Percentiles rank a stretch among this genome's conserved stretches.
Conservation (phyloP, 768 basidiomycete species). For the Pisolithus albus region DNA sequence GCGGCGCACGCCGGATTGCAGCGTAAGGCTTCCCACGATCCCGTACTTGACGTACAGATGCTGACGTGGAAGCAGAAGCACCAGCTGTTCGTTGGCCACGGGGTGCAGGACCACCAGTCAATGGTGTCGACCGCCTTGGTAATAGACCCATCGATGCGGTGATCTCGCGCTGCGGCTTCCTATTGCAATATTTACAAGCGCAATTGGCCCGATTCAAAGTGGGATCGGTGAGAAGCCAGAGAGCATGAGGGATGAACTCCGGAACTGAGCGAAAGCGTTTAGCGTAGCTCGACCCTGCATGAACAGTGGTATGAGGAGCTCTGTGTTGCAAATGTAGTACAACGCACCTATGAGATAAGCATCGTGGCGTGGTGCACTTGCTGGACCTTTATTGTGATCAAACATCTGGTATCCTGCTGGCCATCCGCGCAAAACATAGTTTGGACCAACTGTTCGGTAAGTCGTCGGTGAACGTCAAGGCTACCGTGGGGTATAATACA, state of each 20-base stretch:
- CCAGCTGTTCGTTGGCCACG: constrained; percentile 8
- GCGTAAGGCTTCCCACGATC: constrained; percentile 33
- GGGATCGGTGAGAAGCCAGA: constrained; percentile 64
- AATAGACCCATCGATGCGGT: constrained; percentile 51
- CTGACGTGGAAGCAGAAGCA: constrained; percentile 14
- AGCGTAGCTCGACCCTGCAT: constrained; percentile 35
- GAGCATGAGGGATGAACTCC: constrained; percentile 79
- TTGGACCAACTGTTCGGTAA: constrained; percentile 36
- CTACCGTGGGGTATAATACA: too few species aligned
- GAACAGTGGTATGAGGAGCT: background rate
- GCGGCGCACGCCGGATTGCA: constrained; percentile 33
- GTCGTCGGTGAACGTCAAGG: too few species aligned
- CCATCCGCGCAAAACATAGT: constrained; percentile 57
- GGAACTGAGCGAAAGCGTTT: constrained; percentile 71
- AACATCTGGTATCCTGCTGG: constrained; percentile 65
- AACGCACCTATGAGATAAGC: constrained; percentile 67
- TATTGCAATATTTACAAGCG: constrained; percentile 72
- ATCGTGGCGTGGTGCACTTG: constrained; percentile 55
- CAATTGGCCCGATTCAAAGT: constrained; percentile 45
- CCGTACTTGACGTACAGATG: constrained; percentile 9
- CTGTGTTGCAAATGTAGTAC: background rate
- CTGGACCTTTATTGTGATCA: constrained; percentile 67
- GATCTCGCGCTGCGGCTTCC: constrained; percentile 62
- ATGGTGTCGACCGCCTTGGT: constrained; percentile 28
- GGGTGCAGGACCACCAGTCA: constrained; percentile 22